Evolutionary conservation across 192 early-diverging fungal genomes (phyloP), one percentile per base, ranked within the genome.

Genomic region (Entrophospora sp.): DNA sequence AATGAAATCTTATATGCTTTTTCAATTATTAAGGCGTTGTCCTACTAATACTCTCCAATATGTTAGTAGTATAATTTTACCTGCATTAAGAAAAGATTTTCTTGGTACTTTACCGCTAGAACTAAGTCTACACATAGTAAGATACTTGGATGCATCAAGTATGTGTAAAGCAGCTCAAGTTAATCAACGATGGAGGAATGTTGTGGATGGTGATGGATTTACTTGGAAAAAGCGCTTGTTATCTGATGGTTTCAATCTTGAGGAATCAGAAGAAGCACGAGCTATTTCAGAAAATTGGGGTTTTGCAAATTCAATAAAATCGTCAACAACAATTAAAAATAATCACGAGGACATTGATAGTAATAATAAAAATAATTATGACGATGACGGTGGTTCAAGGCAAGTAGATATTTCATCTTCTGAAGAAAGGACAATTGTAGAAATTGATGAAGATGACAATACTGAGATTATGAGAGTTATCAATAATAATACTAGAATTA

Each of bases 11-110:
- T 96, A 93, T 58, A 74, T 95, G 60, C 81, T 97, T 35, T 87
- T 92, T 67, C 89, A 97, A 61, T 74, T 98, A n/a, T 79, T 98
- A 30, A 83, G 87, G 27, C 83, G 91, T 13, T 92, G 85, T 16
- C 83, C 90, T 5, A 82, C 86, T 10, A 77, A 85, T 3, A 86
- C 88, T 5, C 81, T 98, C 53, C 93, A 96, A 75, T 93, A 93
- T 78, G 86, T 93, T n/a, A 85, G 87, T 55, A 84, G 86, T 27
- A 74, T 92, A 14, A 85, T 98, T 60, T 74, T 91, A 40, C 92
- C 96, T 5, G 85, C 87, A 16, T 79, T 97, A 66, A 91, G 93
- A 66, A 84, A 89, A 66, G 94, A 98, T 76, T 94, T 96, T 76
- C 62, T 98, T 5, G 81, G 79, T 18, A 75, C 76, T 6, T 69